Conservation (phyloP, 2,329 filamentous ascomycete species). For the Paecilomyces sp. region DNA sequence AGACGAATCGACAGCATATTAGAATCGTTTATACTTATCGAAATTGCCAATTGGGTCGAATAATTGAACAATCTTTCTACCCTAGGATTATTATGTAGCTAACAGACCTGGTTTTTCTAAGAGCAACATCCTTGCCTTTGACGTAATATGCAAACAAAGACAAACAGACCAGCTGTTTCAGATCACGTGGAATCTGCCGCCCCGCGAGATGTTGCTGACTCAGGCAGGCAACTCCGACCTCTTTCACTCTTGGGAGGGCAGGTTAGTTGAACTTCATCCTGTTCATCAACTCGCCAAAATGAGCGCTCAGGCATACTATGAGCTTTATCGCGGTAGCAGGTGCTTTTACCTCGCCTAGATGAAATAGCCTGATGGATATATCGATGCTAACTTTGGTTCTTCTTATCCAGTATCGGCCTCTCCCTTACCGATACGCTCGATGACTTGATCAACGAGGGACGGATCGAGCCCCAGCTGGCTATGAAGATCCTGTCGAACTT, state of each 20-base stretch:
- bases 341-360: conserved; percentile 41
- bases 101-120: no score
- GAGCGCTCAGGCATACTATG: conserved; percentile 62
- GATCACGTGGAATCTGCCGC: background rate
- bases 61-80: background rate
- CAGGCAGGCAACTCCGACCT: conserved; percentile 3
- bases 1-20: background rate
- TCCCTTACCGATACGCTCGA: conserved; percentile 95
- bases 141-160: background rate
- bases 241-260: background rate
- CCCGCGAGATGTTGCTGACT: background rate
- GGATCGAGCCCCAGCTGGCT: conserved; percentile 94
- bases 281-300: conserved; percentile 25
- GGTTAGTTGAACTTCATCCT: conserved; percentile 1
- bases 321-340: conserved; percentile 98
- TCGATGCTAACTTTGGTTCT: conserved; percentile 10
- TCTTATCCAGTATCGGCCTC: conserved; percentile 67
- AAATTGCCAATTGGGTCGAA: background rate
- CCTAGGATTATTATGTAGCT: no score
- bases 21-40: no score
- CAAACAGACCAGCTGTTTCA: background rate
- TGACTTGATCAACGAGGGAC: conserved; percentile 86
- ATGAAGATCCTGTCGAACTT: conserved; percentile 98
- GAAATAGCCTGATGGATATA: conserved; percentile 5
- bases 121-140: background rate